Base-by-base conservation (phyloP, 208 protist genomes). In the Wallacemonas sp. region DNA sequence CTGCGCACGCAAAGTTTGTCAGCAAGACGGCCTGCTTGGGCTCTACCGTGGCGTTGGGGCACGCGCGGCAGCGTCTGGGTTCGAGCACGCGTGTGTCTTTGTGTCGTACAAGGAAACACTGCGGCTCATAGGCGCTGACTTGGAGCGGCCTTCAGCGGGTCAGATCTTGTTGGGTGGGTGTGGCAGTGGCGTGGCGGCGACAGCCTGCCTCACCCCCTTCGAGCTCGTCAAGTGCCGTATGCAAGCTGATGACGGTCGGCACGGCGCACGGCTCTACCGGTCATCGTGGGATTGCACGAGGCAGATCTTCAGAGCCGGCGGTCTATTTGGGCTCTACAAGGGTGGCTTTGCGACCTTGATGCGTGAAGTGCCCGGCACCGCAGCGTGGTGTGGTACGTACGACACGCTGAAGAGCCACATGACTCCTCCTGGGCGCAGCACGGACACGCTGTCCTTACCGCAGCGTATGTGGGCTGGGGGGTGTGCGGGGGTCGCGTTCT, bases 191-290 rank as follows among this genome's bases (percentile, higher is more conserved):
- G 75, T 90, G 21, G 88, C 83, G 0, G 77, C 83, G 11, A 70
- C 79, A n/a, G 22, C 80, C 26, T 91, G 76, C 38, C 59, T 95
- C 6, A 90, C 89, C 2, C 91, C 92, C 0, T 85, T 95, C 36
- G 89, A 95, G 66, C 70, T 94, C 19, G 76, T 97, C 30, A 95
- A 94, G 87, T 96, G 87, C 53, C 72, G 63, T 33, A 75, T 97
- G 82, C 89, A 95, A 70, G 82, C 82, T 1, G 86, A 86, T 42
- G 83, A 84, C 39, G 45, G 61, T 24, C 24, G 27, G 14, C 62
- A 42, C 60, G 65, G 9, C 47, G 34, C n/a, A 55, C 69, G 70
- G 11, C 44, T 46, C 28, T 88, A 88, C 66, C 27, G 54, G 22
- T 67, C 71, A 21, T 82, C 86, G 17, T 62, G 79, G 17, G 72